Evolutionary conservation across 768 basidiomycete species (phyloP).

Genomic region (Suillus spraguei): DNA sequence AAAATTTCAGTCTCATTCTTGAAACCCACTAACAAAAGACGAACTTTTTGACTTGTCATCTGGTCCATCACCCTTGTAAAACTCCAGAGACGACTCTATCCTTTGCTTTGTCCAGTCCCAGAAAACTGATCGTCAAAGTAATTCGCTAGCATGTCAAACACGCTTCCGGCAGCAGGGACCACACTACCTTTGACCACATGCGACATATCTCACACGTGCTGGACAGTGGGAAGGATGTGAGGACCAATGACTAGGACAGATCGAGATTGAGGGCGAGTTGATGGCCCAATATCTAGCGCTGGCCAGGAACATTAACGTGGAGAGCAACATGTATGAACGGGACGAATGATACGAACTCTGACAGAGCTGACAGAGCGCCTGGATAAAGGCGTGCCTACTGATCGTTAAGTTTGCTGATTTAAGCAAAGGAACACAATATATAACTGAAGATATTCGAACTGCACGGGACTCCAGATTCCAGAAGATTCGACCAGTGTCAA

Average conservation of each 20-base stretch:
- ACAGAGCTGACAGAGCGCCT: slow-evolving; percentile 48
- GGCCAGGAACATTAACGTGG: slow-evolving; percentile 42
- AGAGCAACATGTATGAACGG: slow-evolving; percentile 59
- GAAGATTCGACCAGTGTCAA: slow-evolving; percentile 81
- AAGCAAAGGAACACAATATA: slow-evolving; percentile 30
- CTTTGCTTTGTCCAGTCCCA: slow-evolving; percentile 55
- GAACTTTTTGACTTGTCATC: slow-evolving; percentile 74
- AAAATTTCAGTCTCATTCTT: not conserved
- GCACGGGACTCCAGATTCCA: slow-evolving; percentile 82
- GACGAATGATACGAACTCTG: slow-evolving; percentile 45
- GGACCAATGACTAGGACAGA: slow-evolving; percentile 53
- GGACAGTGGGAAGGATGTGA: slow-evolving; percentile 45
- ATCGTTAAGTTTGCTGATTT: not conserved
- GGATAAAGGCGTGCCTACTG: slow-evolving; percentile 69
- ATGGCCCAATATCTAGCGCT: slow-evolving; percentile 59
- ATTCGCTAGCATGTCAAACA: slow-evolving; percentile 71
- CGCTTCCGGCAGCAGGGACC: slow-evolving; percentile 46
- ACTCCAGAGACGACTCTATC: slow-evolving; percentile 83
- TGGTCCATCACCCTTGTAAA: slow-evolving; percentile 75
- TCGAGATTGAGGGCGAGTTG: slow-evolving; percentile 46
- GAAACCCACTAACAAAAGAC: slow-evolving; percentile 21
- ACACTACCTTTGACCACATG: slow-evolving; percentile 79
- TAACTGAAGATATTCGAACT: slow-evolving; percentile 79
- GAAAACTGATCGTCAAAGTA: slow-evolving; percentile 68
- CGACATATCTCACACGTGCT: slow-evolving; percentile 63